These are phyloP conservation scores for Coemansia biformis DNA, from an alignment of 192 early-diverging fungal genomes.

Conservation along the genomic window DNA sequence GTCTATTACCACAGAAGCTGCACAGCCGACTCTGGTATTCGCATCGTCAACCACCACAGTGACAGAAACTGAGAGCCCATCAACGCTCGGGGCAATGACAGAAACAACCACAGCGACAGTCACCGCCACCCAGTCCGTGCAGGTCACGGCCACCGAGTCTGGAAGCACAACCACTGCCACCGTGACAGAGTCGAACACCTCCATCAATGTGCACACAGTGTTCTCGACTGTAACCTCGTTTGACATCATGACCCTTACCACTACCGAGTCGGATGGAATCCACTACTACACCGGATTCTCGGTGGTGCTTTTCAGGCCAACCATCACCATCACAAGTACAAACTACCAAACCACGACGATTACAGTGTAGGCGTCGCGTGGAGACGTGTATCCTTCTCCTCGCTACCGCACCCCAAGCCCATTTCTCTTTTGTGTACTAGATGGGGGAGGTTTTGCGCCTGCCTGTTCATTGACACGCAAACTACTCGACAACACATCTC, in stretches of 20 bases:
- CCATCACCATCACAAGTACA: constrained; percentile 3
- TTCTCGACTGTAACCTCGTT: neutral
- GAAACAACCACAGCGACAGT: constrained; percentile 5
- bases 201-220: neutral
- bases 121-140: neutral
- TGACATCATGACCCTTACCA: constrained; percentile 7
- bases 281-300: constrained; percentile 6
- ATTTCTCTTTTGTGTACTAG: no score
- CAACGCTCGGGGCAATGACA: neutral
- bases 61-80: constrained; percentile 8
- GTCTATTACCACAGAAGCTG: constrained; percentile 1
- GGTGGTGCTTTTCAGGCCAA: constrained; percentile 4
- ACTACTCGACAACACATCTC: no score
- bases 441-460: no score
- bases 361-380: neutral
- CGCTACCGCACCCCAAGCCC: neutral
- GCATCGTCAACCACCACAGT: constrained; percentile 1
- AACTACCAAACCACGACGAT: neutral
- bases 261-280: neutral
- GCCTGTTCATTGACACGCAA: no score
- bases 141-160: neutral
- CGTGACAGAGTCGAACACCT: neutral
- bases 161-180: neutral
- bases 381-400: neutral
- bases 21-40: neutral